Evolutionary conservation across 1,284 basidiomycete genomes (phyloP).

Genomic region (Vanrija humicola): DNA sequence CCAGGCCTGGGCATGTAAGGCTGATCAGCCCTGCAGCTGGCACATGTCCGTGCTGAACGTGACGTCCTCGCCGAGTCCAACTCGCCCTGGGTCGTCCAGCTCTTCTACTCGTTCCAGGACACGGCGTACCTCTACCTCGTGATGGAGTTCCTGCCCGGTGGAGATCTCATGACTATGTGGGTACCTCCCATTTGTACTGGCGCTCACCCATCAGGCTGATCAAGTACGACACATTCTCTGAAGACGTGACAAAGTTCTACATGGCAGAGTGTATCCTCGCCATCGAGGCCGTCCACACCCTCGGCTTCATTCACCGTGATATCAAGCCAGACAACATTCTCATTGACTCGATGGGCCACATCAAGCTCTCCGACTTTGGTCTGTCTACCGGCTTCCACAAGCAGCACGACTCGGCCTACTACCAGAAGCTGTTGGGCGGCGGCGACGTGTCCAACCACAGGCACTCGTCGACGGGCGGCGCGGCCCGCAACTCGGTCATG

Average conservation of each 20-base stretch:
- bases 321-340: constrained; percentile 98
- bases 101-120: constrained; percentile 99
- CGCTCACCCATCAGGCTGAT: constrained; percentile 73
- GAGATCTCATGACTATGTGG: constrained; percentile 79
- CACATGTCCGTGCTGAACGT: constrained; percentile 96
- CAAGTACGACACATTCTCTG: constrained; percentile 98
- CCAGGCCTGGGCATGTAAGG: background rate
- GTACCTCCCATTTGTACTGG: constrained; percentile 2
- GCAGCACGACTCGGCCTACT: constrained; percentile 89
- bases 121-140: constrained; percentile 91
- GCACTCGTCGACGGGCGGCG: constrained; percentile 20
- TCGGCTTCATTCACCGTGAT: constrained; percentile 99
- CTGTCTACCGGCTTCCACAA: constrained; percentile 94
- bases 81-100: constrained; percentile 96
- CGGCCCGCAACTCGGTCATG: constrained; percentile 82
- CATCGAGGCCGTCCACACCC: constrained; percentile 95
- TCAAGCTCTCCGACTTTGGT: constrained; percentile 95
- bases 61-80: constrained; percentile 97
- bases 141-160: constrained; percentile 98
- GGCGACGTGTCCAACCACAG: constrained; percentile 35
- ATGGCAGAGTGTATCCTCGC: constrained; percentile 98
- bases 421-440: constrained; percentile 82
- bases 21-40: constrained; percentile 59
- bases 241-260: constrained; percentile 98
- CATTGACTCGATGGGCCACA: constrained; percentile 86